These are phyloP conservation scores for Penicillium sp. DNA, from an alignment of 2,329 filamentous ascomycete species.

Conservation along the genomic window DNA sequence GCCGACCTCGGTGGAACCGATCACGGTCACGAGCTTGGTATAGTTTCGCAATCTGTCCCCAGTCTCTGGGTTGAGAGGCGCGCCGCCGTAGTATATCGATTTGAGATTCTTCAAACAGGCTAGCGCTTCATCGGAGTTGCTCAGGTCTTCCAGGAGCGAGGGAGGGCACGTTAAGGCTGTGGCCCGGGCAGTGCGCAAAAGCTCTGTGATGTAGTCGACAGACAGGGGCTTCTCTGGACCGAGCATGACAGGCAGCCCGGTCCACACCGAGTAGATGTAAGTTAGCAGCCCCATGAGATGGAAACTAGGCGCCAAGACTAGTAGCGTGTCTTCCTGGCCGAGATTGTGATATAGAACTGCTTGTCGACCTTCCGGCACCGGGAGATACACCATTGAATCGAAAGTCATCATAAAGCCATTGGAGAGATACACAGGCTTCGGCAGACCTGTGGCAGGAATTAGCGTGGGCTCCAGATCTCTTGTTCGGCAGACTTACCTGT, in stretches of 20 bases:
- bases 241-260: conserved; percentile 18
- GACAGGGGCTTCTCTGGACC: conserved; percentile 28
- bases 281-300: conserved; percentile 28
- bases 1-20: conserved; percentile 25
- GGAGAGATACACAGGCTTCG: conserved; percentile 30
- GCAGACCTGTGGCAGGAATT: conserved; percentile 20
- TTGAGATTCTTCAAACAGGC: conserved; percentile 10
- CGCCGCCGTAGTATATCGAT: conserved; percentile 20
- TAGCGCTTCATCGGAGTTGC: conserved; percentile 17
- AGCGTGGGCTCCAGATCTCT: conserved; percentile 15
- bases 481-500: conserved; percentile 32
- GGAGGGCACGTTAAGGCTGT: conserved; percentile 23
- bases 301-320: conserved; percentile 26
- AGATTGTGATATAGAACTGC: conserved; percentile 10
- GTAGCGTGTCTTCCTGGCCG: conserved; percentile 12
- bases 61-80: conserved; percentile 17
- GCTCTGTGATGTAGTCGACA: conserved; percentile 19
- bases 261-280: conserved; percentile 19
- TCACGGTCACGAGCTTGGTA: conserved; percentile 12
- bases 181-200: conserved; percentile 19
- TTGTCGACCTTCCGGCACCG: conserved; percentile 17
- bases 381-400: conserved; percentile 6
- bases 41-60: conserved; percentile 18
- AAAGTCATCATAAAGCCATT: conserved; percentile 25
- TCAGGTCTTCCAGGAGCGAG: conserved; percentile 28